phyloP scores from a whole-genome alignment of 2,329 filamentous ascomycete genomes.

The Botrytis byssoidea region DNA sequence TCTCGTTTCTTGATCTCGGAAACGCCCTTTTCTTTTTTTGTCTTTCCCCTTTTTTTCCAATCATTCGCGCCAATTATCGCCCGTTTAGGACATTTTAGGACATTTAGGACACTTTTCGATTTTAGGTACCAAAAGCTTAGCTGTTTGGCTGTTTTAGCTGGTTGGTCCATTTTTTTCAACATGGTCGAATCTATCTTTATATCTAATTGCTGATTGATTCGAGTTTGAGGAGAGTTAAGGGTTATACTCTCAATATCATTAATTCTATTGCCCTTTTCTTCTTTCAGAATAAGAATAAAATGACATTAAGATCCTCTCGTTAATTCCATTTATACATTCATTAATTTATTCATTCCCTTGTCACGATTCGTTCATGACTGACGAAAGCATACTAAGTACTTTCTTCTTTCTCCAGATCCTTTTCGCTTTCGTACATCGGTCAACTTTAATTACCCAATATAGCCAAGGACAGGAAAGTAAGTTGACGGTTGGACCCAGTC shows the following conservation, averaged over 20 bases:
- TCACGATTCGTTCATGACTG: not conserved
- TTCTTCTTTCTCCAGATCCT: no score
- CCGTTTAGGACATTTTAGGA: not conserved
- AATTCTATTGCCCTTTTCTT: not conserved
- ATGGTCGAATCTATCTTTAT: not conserved
- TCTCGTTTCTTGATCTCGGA: not conserved
- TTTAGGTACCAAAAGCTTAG: not conserved
- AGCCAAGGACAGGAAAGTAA: no score
- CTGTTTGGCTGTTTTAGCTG: not conserved
- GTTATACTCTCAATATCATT: not conserved
- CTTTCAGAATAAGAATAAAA: not conserved
- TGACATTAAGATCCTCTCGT: not conserved
- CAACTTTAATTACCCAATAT: not conserved
- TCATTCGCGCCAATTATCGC: not conserved
- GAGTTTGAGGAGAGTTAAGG: not conserved
- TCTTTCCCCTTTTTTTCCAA: no score
- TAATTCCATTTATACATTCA: not conserved
- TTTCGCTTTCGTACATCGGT: not conserved
- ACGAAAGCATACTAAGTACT: not conserved
- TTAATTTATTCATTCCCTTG: not conserved
- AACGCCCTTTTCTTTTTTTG: not conserved
- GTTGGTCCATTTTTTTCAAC: not conserved
- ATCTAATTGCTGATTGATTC: not conserved
- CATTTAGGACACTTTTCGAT: not conserved
- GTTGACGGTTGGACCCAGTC: no score